These are phyloP conservation scores for Penicillium sp. DNA, from an alignment of 2,329 filamentous ascomycete genomes.

Conservation along the genomic window DNA sequence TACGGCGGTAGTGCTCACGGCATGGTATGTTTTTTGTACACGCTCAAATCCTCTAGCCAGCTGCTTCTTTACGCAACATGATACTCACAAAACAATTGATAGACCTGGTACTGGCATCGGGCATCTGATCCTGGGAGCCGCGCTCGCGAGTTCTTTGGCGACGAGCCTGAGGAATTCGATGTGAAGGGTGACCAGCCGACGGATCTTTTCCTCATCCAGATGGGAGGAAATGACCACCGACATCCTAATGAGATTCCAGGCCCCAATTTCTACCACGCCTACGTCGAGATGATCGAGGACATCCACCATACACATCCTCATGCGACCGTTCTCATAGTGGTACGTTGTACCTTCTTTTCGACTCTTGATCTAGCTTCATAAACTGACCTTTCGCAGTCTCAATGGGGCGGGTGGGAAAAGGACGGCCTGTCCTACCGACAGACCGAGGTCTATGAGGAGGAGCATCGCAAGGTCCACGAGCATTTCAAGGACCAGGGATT, in stretches of 20 bases:
- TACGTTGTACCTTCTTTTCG: slow-evolving; percentile 11
- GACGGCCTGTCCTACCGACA: slow-evolving; percentile 57
- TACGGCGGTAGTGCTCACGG: slow-evolving; percentile 58
- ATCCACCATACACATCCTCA: slow-evolving; percentile 48
- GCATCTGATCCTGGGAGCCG: slow-evolving; percentile 59
- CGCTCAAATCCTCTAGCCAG: background rate
- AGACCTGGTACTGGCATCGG: slow-evolving; percentile 61
- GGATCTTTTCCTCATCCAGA: slow-evolving; percentile 51
- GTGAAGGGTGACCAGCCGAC: slow-evolving; percentile 33
- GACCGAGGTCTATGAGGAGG: slow-evolving; percentile 52
- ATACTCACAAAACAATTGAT: slow-evolving; percentile 30
- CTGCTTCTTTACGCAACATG: background rate
- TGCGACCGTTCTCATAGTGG: slow-evolving; percentile 48
- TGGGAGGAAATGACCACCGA: slow-evolving; percentile 54
- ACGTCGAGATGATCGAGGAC: slow-evolving; percentile 47
- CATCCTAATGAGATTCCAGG: slow-evolving; percentile 46
- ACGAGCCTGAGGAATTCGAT: slow-evolving; percentile 35
- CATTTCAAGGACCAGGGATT: slow-evolving; percentile 58
- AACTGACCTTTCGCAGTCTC: slow-evolving; percentile 41
- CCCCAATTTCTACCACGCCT: slow-evolving; percentile 43
- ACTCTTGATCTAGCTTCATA: background rate
- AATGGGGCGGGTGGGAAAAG: slow-evolving; percentile 60
- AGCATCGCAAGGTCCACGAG: slow-evolving; percentile 57
- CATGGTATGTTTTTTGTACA: slow-evolving; percentile 39
- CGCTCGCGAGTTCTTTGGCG: slow-evolving; percentile 48